Evolutionary conservation across 2,329 filamentous ascomycete genomes (phyloP).

Genomic region (Cladophialophora chaetospira): DNA sequence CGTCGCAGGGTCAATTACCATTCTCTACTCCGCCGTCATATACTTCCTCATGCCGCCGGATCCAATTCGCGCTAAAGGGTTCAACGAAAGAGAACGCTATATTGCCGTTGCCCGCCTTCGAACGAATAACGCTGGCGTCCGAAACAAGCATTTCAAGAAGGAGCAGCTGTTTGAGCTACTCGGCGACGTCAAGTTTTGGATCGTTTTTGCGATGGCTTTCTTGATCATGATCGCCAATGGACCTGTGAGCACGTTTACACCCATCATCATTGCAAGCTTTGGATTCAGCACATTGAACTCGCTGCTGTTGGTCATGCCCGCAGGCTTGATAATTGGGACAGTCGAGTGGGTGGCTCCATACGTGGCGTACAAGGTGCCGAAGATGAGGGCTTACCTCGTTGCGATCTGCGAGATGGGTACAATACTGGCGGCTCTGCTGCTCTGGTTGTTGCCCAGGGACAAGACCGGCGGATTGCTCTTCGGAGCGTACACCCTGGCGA

Average conservation of each 20-base stretch:
- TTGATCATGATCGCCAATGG: conserved; percentile 70
- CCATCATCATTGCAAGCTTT: conserved; percentile 70
- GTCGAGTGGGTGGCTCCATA: conserved; percentile 46
- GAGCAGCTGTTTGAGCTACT: conserved; percentile 60
- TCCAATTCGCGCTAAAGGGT: conserved; percentile 68
- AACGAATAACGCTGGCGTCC: conserved; percentile 63
- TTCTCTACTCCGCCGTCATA: conserved; percentile 58
- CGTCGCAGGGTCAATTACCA: conserved; percentile 63
- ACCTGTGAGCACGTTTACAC: conserved; percentile 66
- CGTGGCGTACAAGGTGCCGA: conserved; percentile 43
- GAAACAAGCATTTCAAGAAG: conserved; percentile 62
- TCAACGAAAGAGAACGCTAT: conserved; percentile 62
- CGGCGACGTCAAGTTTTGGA: conserved; percentile 62
- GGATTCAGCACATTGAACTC: conserved; percentile 65
- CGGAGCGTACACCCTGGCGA: conserved; percentile 53
- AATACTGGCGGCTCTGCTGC: conserved; percentile 45
- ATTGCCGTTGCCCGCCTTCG: conserved; percentile 66
- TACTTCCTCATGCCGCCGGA: conserved; percentile 67
- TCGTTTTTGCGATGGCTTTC: conserved; percentile 67
- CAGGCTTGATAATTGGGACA: conserved; percentile 43
- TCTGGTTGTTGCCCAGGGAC: conserved; percentile 49
- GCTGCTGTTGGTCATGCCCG: conserved; percentile 61
- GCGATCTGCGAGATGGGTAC: conserved; percentile 47
- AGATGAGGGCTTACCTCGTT: conserved; percentile 44
- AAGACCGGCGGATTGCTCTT: conserved; percentile 52